These are phyloP conservation scores for Ogataea ramenticola DNA, from an alignment of 805 yeast genomes.

Conservation along the genomic window DNA sequence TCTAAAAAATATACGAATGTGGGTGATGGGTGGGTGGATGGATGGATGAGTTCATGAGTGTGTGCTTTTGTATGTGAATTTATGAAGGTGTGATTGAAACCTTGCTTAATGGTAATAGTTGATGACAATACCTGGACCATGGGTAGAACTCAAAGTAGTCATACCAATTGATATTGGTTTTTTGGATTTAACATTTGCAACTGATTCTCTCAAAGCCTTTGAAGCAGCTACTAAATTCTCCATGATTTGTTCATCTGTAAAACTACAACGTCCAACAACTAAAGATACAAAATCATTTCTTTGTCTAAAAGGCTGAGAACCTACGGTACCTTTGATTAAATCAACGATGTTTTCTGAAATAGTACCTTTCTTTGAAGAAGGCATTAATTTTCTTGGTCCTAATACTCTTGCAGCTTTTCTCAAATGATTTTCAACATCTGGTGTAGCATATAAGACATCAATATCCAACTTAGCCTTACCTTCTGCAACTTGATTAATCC, in stretches of 20 bases:
- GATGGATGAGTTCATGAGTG: too few relatives aligned
- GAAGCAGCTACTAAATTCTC: conserved; percentile 64
- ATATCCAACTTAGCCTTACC: conserved; percentile 49
- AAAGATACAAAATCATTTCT: conserved; percentile 50
- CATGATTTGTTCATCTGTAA: conserved; percentile 69
- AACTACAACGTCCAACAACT: conserved; percentile 71
- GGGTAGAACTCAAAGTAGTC: conserved; percentile 59
- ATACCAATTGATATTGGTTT: conserved; percentile 66
- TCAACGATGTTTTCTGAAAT: conserved; percentile 58
- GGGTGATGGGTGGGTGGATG: too few relatives aligned
- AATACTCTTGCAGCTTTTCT: conserved; percentile 66
- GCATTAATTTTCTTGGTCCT: conserved; percentile 90
- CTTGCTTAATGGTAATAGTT: conserved; percentile 28
- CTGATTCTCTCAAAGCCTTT: conserved; percentile 47
- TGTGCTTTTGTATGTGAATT: not conserved
- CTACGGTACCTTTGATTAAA: conserved; percentile 48
- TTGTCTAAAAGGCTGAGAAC: conserved; percentile 76
- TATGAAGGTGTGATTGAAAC: not conserved
- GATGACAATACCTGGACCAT: conserved; percentile 75
- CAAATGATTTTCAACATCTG: conserved; percentile 64
- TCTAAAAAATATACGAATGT: too few relatives aligned
- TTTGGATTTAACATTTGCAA: conserved; percentile 51
- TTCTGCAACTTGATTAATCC: conserved; percentile 53
- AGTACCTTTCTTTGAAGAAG: conserved; percentile 79
- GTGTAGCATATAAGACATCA: conserved; percentile 79